Evolutionary conservation across 2,329 filamentous ascomycete species (phyloP), one percentile per base, ranked within the genome.

Genomic region (Fusarium nematophilum): DNA sequence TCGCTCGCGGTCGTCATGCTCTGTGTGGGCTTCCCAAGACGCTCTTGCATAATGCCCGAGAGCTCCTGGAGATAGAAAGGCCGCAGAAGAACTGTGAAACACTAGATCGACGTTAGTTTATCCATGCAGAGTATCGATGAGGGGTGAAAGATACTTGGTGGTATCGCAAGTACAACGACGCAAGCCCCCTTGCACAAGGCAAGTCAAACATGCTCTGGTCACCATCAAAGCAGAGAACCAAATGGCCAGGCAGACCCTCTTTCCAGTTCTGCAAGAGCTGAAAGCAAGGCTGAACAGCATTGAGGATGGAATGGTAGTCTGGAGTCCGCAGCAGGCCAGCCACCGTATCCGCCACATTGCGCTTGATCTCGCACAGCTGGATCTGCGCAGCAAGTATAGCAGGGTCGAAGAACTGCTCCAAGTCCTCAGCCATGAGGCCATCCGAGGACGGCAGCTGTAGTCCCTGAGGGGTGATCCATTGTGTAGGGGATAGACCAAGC

Each of bases 11-110:
- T 38, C 10, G 44, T 37, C 33, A 38, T 47, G 25, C 33, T 47
- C 4, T 47, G 31, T 1, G 44, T 38, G 3, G 33, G 33, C 11
- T 47, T 47, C 11, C 44, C 44, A 6, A 47, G 4, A 5, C 31
- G 44, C 4, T 39, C 14, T 8, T 42, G 53, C 34, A 47, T 44
- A 30, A 57, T 57, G 3, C 21, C 26, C 4, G 53, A 57, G 5
- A 57, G 42, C 34, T 57, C 53, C 2, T 43, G 37, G 10, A 57
- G 48, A 21, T 47, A 57, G 25, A 57, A 40, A 0, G 53, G 43
- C 1, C 53, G 48, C 3, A 57, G 15, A 1, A 57, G 10, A 14
- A 57, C 33, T 4, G 48, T 48, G 13, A 57, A 57, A 13, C 53
- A 57, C 53, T 57, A n/a, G n/a, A n/a, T n/a, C n/a, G n/a, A n/a